A percentile compares a stretch with the other conserved stretches of the same genome.
phyloP scores from a whole-genome alignment of 345 rosid genomes.

The Eucalyptus marginata region DNA sequence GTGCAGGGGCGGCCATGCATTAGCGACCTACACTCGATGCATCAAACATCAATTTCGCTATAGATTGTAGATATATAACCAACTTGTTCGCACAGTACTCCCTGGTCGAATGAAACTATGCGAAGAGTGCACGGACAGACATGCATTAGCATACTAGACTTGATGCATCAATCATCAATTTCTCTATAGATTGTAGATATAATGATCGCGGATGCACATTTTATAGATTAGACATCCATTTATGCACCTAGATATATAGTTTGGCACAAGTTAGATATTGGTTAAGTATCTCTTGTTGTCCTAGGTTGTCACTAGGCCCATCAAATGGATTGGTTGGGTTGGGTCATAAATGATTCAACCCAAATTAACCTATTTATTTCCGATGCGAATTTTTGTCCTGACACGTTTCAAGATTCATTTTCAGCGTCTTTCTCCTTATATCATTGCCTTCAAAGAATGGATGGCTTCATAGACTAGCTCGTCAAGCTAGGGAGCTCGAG shows the following conservation, averaged over 20 bases:
- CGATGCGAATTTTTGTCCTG: fast-evolving
- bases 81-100: no score
- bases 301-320: background rate
- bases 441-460: background rate
- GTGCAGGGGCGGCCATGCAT: background rate
- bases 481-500: fast-evolving
- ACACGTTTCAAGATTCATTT: background rate
- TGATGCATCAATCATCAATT: background rate
- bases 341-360: background rate
- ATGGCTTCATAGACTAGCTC: background rate
- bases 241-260: background rate
- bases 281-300: background rate
- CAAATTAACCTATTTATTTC: background rate
- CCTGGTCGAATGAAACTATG: no score
- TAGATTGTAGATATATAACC: background rate
- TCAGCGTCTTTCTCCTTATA: background rate
- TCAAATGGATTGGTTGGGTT: background rate
- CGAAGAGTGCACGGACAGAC: background rate
- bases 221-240: background rate
- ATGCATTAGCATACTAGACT: background rate
- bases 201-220: background rate
- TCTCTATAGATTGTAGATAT: background rate
- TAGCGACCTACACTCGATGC: background rate
- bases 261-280: background rate
- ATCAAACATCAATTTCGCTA: background rate